Percentiles rank a stretch among this genome's conserved stretches.
Evolutionary conservation across 2,329 filamentous ascomycete species (phyloP).

Genomic region (Cladophialophora carrionii): DNA sequence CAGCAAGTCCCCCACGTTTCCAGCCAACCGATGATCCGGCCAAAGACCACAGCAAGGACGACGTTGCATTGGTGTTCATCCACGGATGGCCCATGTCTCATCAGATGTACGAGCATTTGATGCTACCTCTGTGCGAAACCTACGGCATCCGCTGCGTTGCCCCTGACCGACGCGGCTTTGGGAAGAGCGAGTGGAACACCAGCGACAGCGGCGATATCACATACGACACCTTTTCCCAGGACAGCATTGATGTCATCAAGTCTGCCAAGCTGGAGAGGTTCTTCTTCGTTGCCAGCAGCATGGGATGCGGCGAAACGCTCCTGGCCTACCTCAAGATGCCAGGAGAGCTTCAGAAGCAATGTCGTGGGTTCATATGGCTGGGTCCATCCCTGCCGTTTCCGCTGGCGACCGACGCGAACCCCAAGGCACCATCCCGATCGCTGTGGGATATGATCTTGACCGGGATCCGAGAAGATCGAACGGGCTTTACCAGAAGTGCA

Average conservation of each 20-base stretch:
- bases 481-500: constrained; percentile 35
- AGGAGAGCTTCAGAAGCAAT: constrained; percentile 25
- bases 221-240: constrained; percentile 41
- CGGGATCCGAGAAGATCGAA: constrained; percentile 36
- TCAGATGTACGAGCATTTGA: constrained; percentile 41
- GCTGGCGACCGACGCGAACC: constrained; percentile 35
- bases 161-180: constrained; percentile 42
- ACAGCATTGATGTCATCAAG: constrained; percentile 38
- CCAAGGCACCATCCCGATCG: constrained; percentile 37
- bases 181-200: constrained; percentile 42
- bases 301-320: constrained; percentile 42
- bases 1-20: constrained; percentile 27
- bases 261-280: constrained; percentile 36
- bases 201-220: constrained; percentile 35
- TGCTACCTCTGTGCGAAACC: constrained; percentile 39
- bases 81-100: constrained; percentile 43
- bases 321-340: constrained; percentile 37
- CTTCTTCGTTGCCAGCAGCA: constrained; percentile 40
- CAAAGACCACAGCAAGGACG: constrained; percentile 12
- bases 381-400: constrained; percentile 39
- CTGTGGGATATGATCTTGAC: constrained; percentile 40
- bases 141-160: constrained; percentile 41
- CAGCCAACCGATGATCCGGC: constrained; percentile 17
- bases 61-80: constrained; percentile 39
- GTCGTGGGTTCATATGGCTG: constrained; percentile 40